These are phyloP conservation scores for Russula sp. DNA, from an alignment of 768 basidiomycete species.

Conservation along the genomic window DNA sequence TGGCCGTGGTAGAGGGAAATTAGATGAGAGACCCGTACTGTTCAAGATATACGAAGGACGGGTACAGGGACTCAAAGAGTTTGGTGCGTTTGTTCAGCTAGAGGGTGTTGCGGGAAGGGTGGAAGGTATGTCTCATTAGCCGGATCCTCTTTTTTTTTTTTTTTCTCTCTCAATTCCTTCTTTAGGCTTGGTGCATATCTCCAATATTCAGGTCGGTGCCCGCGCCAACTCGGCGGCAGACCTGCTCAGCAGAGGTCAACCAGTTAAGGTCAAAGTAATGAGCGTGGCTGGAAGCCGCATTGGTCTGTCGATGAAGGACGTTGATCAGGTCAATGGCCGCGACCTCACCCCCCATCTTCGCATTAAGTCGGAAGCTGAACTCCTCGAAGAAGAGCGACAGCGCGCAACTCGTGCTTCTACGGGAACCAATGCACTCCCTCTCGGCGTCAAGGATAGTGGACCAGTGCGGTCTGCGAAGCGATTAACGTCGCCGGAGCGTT, in stretches of 20 bases:
- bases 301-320: constrained; percentile 96
- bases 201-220: constrained; percentile 78
- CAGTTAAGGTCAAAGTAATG: constrained; percentile 95
- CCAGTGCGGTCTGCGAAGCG: constrained; percentile 78
- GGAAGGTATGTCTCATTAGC: constrained; percentile 65
- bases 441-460: constrained; percentile 49
- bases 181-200: constrained; percentile 95
- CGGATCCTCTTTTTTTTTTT: constrained; percentile 11
- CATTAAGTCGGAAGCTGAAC: constrained; percentile 90
- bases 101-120: constrained; percentile 82
- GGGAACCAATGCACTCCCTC: constrained; percentile 84
- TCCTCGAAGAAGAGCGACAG: constrained; percentile 68
- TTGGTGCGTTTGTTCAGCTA: constrained; percentile 88
- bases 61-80: constrained; percentile 84
- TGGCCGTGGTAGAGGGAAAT: constrained; percentile 34
- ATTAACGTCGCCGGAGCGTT: constrained; percentile 92
- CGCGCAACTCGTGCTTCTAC: constrained; percentile 59
- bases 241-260: constrained; percentile 75
- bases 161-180: neutral
- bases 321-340: constrained; percentile 82
- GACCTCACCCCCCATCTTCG: constrained; percentile 94
- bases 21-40: constrained; percentile 81
- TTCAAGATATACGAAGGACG: constrained; percentile 94
- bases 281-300: constrained; percentile 77
- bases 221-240: constrained; percentile 86